Conservation (phyloP, 2,329 filamentous ascomycete genomes). For the Mycosphaerella arachidis region DNA sequence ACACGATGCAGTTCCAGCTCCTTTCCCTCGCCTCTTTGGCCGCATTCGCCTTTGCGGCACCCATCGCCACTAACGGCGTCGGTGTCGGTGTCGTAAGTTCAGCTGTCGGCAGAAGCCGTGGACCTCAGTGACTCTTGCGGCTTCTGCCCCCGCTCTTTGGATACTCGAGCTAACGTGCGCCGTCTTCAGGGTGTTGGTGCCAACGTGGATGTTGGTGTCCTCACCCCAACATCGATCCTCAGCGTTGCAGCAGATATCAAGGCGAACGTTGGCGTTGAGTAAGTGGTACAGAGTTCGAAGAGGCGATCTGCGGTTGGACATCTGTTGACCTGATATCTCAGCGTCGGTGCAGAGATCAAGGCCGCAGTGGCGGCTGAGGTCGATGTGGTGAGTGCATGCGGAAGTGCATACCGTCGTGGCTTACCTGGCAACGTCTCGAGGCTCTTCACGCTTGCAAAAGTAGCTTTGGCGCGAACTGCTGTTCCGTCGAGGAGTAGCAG, state of each 20-base stretch:
- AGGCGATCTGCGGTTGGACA: background rate
- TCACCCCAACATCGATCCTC: background rate
- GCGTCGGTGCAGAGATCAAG: background rate
- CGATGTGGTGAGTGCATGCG: background rate
- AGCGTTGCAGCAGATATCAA: background rate
- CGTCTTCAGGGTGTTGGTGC: no score
- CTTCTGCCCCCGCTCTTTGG: no score
- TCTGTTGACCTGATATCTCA: background rate
- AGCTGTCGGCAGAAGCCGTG: no score
- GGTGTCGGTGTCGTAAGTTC: background rate
- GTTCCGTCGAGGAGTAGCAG: no score
- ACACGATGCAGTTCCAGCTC: background rate
- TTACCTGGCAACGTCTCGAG: no score
- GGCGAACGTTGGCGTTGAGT: background rate
- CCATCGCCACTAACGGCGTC: no score
- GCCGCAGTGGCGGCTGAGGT: background rate
- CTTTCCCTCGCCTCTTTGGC: background rate
- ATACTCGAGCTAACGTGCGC: no score
- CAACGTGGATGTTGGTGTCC: background rate
- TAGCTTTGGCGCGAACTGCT: no score
- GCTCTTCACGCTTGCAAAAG: no score
- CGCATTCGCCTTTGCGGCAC: background rate
- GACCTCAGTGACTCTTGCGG: no score
- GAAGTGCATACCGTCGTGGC: no score
- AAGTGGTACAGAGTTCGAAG: background rate